Conservation (phyloP, 306 rosid genomes). For the Quercus wislizeni region DNA sequence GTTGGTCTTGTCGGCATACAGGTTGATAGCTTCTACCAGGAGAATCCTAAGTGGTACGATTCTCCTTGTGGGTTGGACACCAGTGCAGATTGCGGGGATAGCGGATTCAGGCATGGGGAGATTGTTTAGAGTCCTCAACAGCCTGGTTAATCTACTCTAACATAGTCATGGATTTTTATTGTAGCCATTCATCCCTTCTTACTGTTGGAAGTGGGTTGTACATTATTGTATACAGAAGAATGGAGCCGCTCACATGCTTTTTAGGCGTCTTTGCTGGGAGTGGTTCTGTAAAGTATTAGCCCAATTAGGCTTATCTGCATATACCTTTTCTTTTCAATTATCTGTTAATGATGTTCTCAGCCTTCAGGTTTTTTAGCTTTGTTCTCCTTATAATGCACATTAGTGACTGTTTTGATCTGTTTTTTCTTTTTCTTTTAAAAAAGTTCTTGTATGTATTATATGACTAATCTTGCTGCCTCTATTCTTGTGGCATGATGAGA, state of each 20-base stretch:
- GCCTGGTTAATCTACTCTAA: constrained; percentile 45
- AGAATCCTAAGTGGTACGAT: constrained; percentile 92
- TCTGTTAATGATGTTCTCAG: constrained; percentile 41
- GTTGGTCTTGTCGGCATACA: constrained; percentile 94
- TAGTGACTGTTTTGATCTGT: constrained; percentile 20
- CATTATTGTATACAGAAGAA: constrained; percentile 81
- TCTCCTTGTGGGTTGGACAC: constrained; percentile 97
- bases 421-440: constrained; percentile 17
- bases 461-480: constrained; percentile 13
- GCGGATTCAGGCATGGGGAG: constrained; percentile 82
- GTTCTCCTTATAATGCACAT: constrained; percentile 38
- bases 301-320: constrained; percentile 48
- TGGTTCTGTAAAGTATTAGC: constrained; percentile 61
- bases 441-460: constrained; percentile 34
- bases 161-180: constrained; percentile 42
- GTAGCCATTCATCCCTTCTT: constrained; percentile 50
- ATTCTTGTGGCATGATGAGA: constrained; percentile 15
- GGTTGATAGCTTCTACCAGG: constrained; percentile 94
- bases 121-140: constrained; percentile 65
- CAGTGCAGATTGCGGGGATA: constrained; percentile 82
- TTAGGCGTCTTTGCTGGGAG: constrained; percentile 59
- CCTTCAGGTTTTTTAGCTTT: constrained; percentile 37
- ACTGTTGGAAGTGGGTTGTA: constrained; percentile 73
- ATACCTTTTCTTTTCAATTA: constrained; percentile 41
- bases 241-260: constrained; percentile 54